Conservation (phyloP, 768 basidiomycete species). For the Trametes meyenii region DNA sequence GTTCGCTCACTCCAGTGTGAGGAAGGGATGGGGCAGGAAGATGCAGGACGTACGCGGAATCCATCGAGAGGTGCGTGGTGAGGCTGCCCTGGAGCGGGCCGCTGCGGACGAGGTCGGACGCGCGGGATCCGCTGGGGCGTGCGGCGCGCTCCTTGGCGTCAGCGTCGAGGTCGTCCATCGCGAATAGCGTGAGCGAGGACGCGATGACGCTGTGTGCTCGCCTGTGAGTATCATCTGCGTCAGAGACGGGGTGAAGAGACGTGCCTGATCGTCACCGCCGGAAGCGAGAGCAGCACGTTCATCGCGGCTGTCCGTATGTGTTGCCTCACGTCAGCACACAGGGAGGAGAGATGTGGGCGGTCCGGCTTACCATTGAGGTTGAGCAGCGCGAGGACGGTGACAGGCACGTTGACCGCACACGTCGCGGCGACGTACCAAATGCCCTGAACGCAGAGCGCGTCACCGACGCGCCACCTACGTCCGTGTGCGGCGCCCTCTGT, state of each 20-base stretch:
- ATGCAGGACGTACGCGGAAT: not conserved
- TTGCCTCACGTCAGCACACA: not conserved
- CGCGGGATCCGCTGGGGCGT: not conserved
- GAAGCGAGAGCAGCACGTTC: constrained; percentile 6
- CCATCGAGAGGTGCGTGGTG: constrained; percentile 1
- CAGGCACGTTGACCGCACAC: constrained; percentile 9
- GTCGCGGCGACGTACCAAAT: constrained; percentile 15
- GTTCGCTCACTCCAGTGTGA: not conserved
- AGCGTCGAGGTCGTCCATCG: not conserved
- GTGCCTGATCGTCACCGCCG: constrained; percentile 12
- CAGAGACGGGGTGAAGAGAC: not conserved
- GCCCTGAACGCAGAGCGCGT: constrained; percentile 15
- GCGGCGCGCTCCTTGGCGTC: not conserved
- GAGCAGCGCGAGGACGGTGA: constrained; percentile 10
- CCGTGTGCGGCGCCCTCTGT: not conserved
- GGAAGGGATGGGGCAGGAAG: not conserved
- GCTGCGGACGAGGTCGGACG: not conserved
- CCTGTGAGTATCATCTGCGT: not conserved
- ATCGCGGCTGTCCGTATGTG: not conserved
- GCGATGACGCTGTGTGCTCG: constrained; percentile 1
- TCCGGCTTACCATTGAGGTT: constrained; percentile 15
- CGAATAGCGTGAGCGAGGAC: constrained; percentile 3
- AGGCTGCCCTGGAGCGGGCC: not conserved
- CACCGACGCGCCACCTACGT: constrained; percentile 10
- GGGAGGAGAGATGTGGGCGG: not conserved